Base-by-base conservation (phyloP, 495 filamentous ascomycete genomes). In the Talaromyces wortmannii region DNA sequence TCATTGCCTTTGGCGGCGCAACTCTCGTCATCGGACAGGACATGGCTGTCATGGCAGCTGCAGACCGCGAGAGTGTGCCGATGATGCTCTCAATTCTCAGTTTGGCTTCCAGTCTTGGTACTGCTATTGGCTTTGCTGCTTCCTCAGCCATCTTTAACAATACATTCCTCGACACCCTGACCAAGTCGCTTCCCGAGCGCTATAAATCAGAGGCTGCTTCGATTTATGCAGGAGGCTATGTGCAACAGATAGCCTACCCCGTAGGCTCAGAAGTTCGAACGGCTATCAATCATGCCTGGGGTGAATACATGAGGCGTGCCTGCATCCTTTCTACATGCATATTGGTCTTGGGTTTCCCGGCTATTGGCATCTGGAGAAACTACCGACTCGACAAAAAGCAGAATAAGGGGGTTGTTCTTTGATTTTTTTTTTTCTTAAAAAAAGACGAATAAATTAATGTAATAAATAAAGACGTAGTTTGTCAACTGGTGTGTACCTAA, bases 31-130 rank as follows among this genome's bases (percentile, higher is more conserved):
- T 91, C 62, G 76, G 73, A 49, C 78, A 87, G 60, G 81, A 91
- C 55, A 86, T 91, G 66, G 86, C 86, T 4, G 82, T 83, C 66
- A 88, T 91, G 86, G 84, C 87, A 0, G 81, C 79, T 3, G 77
- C 81, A 5, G 69, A 70, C 17, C 70, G 78, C 4, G 78, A 89
- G 51, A 75, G 86, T 49, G 78, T 91, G 16, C 87, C 89, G 29
- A 82, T 83, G 55, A 83, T 89, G 61, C 75, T 91, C 5, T 86
- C 89, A 0, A 60, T 92, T 42, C 69, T 85, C 51, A 75, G 78
- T 23, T 75, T 91, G 61, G 88, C 87, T 67, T 73, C 78, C 49
- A 80, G 69, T 53, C 71, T 92, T 8, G 89, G 89, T 13, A 84
- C 85, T 45, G 83, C 82, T 11, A 83, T 92, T 57, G 89, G 89